Evolutionary conservation across 306 rosid genomes (phyloP).

Genomic region (Datisca glomerata): DNA sequence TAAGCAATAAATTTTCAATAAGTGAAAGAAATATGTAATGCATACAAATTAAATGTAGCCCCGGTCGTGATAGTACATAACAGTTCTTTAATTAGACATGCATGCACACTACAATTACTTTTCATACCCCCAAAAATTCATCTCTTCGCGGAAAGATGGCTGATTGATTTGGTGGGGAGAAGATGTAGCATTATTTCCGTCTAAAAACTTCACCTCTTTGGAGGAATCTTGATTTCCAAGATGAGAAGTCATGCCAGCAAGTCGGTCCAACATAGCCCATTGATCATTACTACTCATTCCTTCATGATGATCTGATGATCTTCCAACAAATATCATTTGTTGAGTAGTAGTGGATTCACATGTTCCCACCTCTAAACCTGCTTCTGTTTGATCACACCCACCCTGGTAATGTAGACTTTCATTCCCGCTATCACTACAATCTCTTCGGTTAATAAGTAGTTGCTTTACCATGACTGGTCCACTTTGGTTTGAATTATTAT

Average conservation of each 20-base stretch:
- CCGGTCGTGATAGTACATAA: too few species aligned
- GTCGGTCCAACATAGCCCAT: constrained; percentile 73
- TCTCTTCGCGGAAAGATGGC: constrained; percentile 67
- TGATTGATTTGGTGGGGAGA: constrained; percentile 42
- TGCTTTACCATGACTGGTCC: constrained; percentile 41
- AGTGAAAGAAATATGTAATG: too few species aligned
- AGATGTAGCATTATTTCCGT: constrained; percentile 25
- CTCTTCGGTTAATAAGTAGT: constrained; percentile 57
- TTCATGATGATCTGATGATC: constrained; percentile 26
- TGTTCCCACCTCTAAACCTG: constrained; percentile 30
- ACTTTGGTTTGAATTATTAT: too few species aligned
- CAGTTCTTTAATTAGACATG: too few species aligned
- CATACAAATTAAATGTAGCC: too few species aligned
- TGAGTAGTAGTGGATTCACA: constrained; percentile 25
- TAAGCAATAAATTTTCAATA: too few species aligned
- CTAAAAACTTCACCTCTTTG: constrained; percentile 45
- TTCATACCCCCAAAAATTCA: constrained; percentile 80
- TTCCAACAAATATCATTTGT: constrained; percentile 21
- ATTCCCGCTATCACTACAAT: constrained; percentile 48
- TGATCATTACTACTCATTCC: too few species aligned
- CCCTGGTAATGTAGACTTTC: constrained; percentile 46
- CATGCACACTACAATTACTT: too few species aligned
- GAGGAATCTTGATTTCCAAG: constrained; percentile 48
- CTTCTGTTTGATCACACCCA: constrained; percentile 24
- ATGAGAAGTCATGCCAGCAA: constrained; percentile 45